Percentiles rank a stretch among this genome's conserved stretches.
phyloP scores from a whole-genome alignment of 1,284 basidiomycete genomes.

The Xerocomus nothofagi region DNA sequence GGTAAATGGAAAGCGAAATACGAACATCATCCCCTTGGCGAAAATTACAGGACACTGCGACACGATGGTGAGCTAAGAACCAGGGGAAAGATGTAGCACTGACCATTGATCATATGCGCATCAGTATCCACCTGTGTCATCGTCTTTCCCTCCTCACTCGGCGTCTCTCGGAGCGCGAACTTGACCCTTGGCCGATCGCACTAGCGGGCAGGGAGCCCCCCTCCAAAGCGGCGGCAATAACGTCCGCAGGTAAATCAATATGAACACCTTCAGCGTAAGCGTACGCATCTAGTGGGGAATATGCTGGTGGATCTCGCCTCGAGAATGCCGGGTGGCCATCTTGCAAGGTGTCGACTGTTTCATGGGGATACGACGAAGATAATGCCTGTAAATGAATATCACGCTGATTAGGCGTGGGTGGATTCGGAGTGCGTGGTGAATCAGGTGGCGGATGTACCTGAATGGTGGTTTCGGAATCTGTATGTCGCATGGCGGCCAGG shows the following conservation, averaged over 20 bases:
- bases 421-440: conserved; percentile 70
- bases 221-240: conserved; percentile 78
- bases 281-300: conserved; percentile 79
- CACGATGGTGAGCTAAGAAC: conserved; percentile 9
- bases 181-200: conserved; percentile 50
- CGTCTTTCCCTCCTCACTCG: conserved; percentile 55
- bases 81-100: conserved; percentile 4
- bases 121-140: conserved; percentile 28
- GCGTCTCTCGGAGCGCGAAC: conserved; percentile 54
- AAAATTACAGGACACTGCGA: conserved; percentile 29
- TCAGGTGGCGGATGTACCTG: conserved; percentile 75
- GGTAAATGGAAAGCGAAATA: conserved; percentile 31
- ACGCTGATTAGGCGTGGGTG: conserved; percentile 72
- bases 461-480: conserved; percentile 63
- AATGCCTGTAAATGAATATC: conserved; percentile 77
- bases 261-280: conserved; percentile 79
- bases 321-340: conserved; percentile 32
- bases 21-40: conserved; percentile 13
- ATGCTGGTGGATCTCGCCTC: conserved; percentile 72
- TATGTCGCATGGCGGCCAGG: conserved; percentile 51
- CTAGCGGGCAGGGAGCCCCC: conserved; percentile 58
- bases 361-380: conserved; percentile 38
- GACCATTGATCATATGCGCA: conserved; percentile 11
- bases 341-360: conserved; percentile 17
- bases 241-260: conserved; percentile 78